phyloP scores from a whole-genome alignment of 176 grass and related monocot species.

The Musa schizocarpa region DNA sequence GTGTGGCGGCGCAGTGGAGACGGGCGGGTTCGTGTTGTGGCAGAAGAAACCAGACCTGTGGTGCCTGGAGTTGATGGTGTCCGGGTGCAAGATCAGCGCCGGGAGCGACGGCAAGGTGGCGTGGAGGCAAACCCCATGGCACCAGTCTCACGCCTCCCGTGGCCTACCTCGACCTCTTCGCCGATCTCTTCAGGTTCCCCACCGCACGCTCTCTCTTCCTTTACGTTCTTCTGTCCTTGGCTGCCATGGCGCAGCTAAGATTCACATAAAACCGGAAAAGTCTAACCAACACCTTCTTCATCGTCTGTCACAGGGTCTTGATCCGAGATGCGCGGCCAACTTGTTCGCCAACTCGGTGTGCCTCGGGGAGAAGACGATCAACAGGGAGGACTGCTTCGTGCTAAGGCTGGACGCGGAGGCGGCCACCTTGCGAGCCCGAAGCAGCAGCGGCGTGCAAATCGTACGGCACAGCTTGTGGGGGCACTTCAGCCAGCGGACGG shows the following conservation, averaged over 20 bases:
- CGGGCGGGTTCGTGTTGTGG: slow-evolving; percentile 87
- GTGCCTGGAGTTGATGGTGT: slow-evolving; percentile 94
- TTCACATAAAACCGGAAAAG: too few relatives aligned
- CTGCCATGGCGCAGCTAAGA: too few relatives aligned
- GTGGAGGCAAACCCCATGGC: slow-evolving; percentile 66
- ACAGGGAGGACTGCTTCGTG: slow-evolving; percentile 85
- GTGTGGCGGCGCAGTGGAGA: slow-evolving; percentile 20
- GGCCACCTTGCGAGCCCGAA: slow-evolving; percentile 65
- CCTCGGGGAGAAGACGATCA: slow-evolving; percentile 57
- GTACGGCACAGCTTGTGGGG: slow-evolving; percentile 92
- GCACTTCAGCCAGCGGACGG: slow-evolving; percentile 93
- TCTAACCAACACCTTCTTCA: too few relatives aligned
- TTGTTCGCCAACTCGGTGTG: slow-evolving; percentile 79
- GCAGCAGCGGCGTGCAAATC: slow-evolving; percentile 84
- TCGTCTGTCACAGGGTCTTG: slow-evolving; percentile 49
- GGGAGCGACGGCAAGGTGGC: slow-evolving; percentile 77
- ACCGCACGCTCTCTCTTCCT: too few relatives aligned
- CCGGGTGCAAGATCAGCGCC: slow-evolving; percentile 74
- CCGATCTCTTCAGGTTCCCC: slow-evolving; percentile 58
- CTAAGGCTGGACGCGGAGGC: slow-evolving; percentile 84
- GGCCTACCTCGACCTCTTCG: slow-evolving; percentile 72
- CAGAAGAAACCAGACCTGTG: slow-evolving; percentile 88
- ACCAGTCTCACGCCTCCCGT: slow-evolving; percentile 40
- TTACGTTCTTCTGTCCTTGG: too few relatives aligned
- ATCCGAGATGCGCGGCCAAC: slow-evolving; percentile 79